Base-by-base conservation (phyloP, 306 rosid genomes). In the Crotalaria pallida region DNA sequence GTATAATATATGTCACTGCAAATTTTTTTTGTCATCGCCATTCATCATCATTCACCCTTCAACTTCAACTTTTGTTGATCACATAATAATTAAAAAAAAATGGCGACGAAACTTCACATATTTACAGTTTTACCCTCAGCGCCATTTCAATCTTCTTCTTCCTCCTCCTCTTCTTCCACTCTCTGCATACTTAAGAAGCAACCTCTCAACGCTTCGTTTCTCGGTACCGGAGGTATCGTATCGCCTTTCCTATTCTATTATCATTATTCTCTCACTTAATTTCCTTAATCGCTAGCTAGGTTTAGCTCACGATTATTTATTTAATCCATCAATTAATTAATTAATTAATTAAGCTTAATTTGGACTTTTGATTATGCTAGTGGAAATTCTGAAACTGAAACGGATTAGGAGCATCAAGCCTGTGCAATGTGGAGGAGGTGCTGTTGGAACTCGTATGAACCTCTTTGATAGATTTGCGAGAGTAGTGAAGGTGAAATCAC, bases 391-490 rank as follows among this genome's bases (percentile, higher is more conserved):
- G 67, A 88, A 84, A 75, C 73, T 81, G 33, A 79, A 67, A 71
- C 78, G 78, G 49, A 34, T 83, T 64, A 84, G 65, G 79, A 65
- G 80, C 40, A 69, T 79, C 65, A 71, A 80, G 61, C 82, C 85
- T 11, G 70, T 24, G 40, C 79, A 51, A 50, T 33, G 83, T 47
- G 67, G 87, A 10, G 92, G 91, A 33, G 98, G 96, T 66, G 88
- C 92, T 55, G 84, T 92, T 62, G 90, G 88, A 73, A 85, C 88
- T 16, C 75, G 84, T 17, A 89, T 89, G 98, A 92, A 88, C 79
- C 87, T 92, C 19, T 92, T 92, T 60, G 98, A 89, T 22, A 88
- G 98, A 67, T 86, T 92, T 74, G 77, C 98, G 12, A 88, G 98
- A 83, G 92, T 92, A 63, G 82, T 92, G 57, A 89, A 92, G 97